Percentiles rank a stretch among this genome's conserved stretches.
phyloP scores from a whole-genome alignment of 257 asterid genomes.

The Cynanchum wilfordii region DNA sequence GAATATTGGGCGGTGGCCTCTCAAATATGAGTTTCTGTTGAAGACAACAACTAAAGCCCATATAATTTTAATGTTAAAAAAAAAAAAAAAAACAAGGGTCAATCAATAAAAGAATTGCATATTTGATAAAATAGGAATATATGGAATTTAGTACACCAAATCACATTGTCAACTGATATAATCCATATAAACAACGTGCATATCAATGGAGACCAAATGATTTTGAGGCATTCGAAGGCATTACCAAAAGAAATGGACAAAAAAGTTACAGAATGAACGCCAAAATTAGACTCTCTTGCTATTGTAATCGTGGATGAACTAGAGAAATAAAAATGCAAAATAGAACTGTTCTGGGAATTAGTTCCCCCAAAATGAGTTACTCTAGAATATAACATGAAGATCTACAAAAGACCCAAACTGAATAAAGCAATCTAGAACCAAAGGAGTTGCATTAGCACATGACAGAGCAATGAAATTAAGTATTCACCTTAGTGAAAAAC shows the following conservation, averaged over 20 bases:
- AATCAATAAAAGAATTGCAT: not conserved
- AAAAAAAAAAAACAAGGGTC: not conserved
- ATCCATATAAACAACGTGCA: not conserved
- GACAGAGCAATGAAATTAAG: not conserved
- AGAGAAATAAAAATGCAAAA: not conserved
- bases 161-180: not conserved
- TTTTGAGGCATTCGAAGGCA: not conserved
- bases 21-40: constrained; percentile 92
- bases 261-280: not conserved
- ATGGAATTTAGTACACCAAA: not conserved
- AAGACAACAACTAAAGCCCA: constrained; percentile 14
- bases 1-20: constrained; percentile 84
- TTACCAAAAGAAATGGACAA: not conserved
- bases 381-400: not conserved
- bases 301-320: not conserved
- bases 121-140: not conserved
- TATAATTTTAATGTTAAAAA: not conserved
- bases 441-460: not conserved
- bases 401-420: not conserved
- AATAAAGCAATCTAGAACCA: not conserved
- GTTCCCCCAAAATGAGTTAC: not conserved
- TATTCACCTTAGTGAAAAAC: not conserved
- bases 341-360: not conserved
- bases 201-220: not conserved
- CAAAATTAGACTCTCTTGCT: not conserved